A percentile compares a stretch with the other conserved stretches of the same genome.
Conservation (phyloP, 2,329 filamentous ascomycete species). For the Aspergillus transmontanensis region DNA sequence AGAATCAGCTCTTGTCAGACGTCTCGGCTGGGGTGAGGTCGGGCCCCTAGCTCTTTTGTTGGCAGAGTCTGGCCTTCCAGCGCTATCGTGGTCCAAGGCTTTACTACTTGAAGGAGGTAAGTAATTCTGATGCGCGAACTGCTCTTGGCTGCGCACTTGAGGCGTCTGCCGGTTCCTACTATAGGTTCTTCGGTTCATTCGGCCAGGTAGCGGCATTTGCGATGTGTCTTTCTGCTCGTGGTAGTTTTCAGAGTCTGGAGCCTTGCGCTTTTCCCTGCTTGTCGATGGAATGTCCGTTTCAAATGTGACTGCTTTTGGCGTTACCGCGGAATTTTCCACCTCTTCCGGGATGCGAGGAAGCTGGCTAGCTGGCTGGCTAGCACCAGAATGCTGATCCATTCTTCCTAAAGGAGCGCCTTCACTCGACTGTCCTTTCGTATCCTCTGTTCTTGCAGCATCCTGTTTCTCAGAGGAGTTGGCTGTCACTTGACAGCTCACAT, state of each 20-base stretch:
- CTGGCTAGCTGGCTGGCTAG: conserved; percentile 1
- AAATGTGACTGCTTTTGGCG: conserved; percentile 32
- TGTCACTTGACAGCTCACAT: neutral
- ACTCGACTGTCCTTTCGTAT: neutral
- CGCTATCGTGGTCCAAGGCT: neutral
- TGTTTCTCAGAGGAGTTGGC: neutral
- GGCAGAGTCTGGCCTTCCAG: neutral
- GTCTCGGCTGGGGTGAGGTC: conserved; percentile 7
- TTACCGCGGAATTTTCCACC: conserved; percentile 6
- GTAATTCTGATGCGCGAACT: neutral
- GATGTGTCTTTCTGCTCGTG: neutral
- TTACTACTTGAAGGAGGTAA: conserved; percentile 6
- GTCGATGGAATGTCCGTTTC: conserved; percentile 8
- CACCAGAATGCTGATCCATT: too few relatives aligned
- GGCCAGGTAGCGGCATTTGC: conserved; percentile 1
- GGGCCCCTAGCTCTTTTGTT: conserved; percentile 19
- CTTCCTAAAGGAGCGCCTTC: neutral
- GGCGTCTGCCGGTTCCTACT: conserved; percentile 16
- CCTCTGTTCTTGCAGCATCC: neutral
- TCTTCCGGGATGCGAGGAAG: neutral
- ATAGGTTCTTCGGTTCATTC: conserved; percentile 23
- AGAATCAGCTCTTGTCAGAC: conserved; percentile 20
- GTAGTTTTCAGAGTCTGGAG: neutral
- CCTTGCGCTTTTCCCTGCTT: conserved; percentile 10
- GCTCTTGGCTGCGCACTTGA: neutral